Evolutionary conservation across 495 filamentous ascomycete genomes (phyloP).

Genomic region (Ramalina intermedia): DNA sequence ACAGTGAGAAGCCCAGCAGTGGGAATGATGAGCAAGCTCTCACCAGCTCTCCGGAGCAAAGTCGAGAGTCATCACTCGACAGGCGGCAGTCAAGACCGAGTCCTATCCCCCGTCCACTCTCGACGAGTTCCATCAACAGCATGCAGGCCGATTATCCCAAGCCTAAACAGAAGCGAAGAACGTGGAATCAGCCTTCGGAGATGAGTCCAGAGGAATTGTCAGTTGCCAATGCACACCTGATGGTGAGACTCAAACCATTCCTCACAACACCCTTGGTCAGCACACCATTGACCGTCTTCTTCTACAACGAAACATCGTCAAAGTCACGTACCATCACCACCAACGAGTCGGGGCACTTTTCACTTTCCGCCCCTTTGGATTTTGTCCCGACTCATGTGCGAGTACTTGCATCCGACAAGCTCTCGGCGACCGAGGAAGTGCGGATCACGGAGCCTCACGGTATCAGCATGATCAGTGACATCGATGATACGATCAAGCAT

Average conservation of each 20-base stretch:
- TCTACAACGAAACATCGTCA: slow-evolving; percentile 69
- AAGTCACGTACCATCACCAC: slow-evolving; percentile 68
- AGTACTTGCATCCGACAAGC: slow-evolving; percentile 69
- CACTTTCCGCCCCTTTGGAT: slow-evolving; percentile 56
- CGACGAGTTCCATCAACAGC: slow-evolving; percentile 10
- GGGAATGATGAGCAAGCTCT: slow-evolving; percentile 20
- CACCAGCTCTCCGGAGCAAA: slow-evolving; percentile 5
- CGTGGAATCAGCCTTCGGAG: slow-evolving; percentile 37
- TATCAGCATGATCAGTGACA: slow-evolving; percentile 89
- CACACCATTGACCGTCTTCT: slow-evolving; percentile 73
- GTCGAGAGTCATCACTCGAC: slow-evolving; percentile 10
- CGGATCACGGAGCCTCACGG: slow-evolving; percentile 64
- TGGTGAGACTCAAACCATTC: slow-evolving; percentile 79
- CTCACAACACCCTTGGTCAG: slow-evolving; percentile 63
- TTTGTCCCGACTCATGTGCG: slow-evolving; percentile 85
- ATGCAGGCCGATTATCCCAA: slow-evolving; percentile 21
- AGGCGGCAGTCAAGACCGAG: background rate
- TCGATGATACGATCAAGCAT: slow-evolving; percentile 96
- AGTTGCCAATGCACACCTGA: slow-evolving; percentile 69
- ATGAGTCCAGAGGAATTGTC: slow-evolving; percentile 59
- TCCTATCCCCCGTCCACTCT: slow-evolving; percentile 8
- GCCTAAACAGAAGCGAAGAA: slow-evolving; percentile 26
- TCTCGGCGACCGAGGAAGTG: slow-evolving; percentile 65
- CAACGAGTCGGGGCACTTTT: slow-evolving; percentile 78
- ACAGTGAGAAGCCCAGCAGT: slow-evolving; percentile 32